These are phyloP conservation scores for Saccharomycopsis oosterbeekiorum DNA, from an alignment of 805 yeast species.

Conservation along the genomic window DNA sequence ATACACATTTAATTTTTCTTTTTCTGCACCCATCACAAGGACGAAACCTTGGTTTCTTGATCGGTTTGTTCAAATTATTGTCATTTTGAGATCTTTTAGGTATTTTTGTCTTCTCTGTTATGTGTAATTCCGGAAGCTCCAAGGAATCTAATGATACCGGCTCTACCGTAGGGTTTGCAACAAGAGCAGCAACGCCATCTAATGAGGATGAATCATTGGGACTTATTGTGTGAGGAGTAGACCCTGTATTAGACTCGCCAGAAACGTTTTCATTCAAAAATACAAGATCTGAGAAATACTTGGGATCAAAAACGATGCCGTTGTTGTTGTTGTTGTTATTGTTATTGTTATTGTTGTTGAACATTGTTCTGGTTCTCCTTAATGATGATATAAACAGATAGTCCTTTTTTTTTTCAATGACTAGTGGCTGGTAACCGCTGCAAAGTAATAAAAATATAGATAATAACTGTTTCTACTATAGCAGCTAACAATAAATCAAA, in stretches of 20 bases:
- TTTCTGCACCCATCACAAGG: conserved; percentile 32
- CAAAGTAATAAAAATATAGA: not conserved
- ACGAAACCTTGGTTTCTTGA: conserved; percentile 22
- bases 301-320: not conserved
- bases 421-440: not conserved
- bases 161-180: not conserved
- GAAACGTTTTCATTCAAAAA: not conserved
- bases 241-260: not conserved
- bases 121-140: conserved; percentile 15
- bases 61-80: not conserved
- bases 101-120: not conserved
- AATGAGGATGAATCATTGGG: not conserved
- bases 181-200: not conserved
- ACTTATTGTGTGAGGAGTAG: not conserved
- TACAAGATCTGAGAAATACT: not conserved
- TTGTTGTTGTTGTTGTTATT: not conserved
- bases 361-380: not conserved
- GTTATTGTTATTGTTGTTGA: not conserved
- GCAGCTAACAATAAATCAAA: not conserved
- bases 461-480: too few species aligned
- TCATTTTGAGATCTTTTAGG: conserved; percentile 1
- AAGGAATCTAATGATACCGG: conserved; percentile 17
- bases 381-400: not conserved
- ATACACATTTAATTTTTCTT: conserved; percentile 28
- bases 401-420: not conserved